These are phyloP conservation scores for Melocanna baccifera DNA, from an alignment of 176 grass and related monocot genomes.

Conservation along the genomic window DNA sequence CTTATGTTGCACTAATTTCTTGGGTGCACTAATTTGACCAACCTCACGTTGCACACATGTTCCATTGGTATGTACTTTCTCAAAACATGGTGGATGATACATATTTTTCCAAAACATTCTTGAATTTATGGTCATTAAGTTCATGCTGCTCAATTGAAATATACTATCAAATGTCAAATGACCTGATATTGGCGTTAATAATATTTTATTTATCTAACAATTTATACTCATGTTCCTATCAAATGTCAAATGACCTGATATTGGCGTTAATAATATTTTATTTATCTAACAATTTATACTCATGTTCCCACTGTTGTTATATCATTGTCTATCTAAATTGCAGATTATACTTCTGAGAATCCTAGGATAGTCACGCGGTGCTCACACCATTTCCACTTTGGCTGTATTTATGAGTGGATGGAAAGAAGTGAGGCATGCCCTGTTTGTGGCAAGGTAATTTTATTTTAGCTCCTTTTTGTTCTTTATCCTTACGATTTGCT, in stretches of 20 bases:
- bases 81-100: neutral
- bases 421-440: conserved; percentile 97
- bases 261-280: neutral
- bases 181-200: neutral
- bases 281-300: neutral
- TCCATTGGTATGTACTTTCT: neutral
- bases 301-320: neutral
- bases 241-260: neutral
- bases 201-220: neutral
- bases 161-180: neutral
- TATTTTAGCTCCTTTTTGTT: neutral
- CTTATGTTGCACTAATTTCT: conserved; percentile 14
- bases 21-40: neutral
- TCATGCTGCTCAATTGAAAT: neutral
- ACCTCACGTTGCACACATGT: neutral
- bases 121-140: neutral
- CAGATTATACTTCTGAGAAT: conserved; percentile 87
- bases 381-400: conserved; percentile 94
- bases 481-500: neutral
- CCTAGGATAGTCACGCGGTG: conserved; percentile 89
- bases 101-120: neutral
- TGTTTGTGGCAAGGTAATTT: conserved; percentile 88
- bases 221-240: neutral
- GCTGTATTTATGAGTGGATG: conserved; percentile 99
- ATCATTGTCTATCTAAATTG: conserved; percentile 33